Conservation (phyloP, 805 yeast species). For the Yarrowia sp. region DNA sequence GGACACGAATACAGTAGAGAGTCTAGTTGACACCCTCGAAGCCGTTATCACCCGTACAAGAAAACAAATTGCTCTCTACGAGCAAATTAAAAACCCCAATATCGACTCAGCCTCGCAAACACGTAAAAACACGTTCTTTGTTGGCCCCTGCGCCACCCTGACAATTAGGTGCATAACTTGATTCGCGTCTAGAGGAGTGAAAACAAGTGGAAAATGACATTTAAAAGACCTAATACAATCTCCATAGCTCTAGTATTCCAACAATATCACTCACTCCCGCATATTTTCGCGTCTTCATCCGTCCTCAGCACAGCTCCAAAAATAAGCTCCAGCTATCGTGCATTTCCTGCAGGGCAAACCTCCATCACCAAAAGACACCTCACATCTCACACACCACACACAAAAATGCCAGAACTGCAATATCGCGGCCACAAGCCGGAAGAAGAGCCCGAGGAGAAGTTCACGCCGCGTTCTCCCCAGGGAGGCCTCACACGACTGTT, state of each 20-base stretch:
- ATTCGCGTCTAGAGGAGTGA: neutral
- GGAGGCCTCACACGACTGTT: constrained; percentile 21
- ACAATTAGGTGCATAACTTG: neutral
- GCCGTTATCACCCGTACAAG: too few species aligned
- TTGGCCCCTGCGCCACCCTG: neutral
- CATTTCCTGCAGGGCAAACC: neutral
- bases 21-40: too few species aligned
- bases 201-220: too few species aligned
- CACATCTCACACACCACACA: neutral
- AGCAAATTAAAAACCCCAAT: too few species aligned
- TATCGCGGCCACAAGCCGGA: constrained; percentile 6
- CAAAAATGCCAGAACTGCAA: constrained; percentile 2
- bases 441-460: neutral
- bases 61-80: too few species aligned
- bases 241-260: too few species aligned
- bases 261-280: too few species aligned
- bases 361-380: constrained; percentile 8
- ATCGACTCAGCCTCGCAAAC: too few species aligned
- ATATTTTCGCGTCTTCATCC: too few species aligned
- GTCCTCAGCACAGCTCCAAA: neutral
- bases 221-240: too few species aligned
- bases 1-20: too few species aligned
- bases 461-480: constrained; percentile 14
- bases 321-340: neutral
- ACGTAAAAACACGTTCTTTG: neutral